Percentiles rank a stretch among this genome's conserved stretches.
These are phyloP conservation scores for Pyrenochaeta sp. DNA, from an alignment of 2,329 filamentous ascomycete genomes.

Conservation along the genomic window DNA sequence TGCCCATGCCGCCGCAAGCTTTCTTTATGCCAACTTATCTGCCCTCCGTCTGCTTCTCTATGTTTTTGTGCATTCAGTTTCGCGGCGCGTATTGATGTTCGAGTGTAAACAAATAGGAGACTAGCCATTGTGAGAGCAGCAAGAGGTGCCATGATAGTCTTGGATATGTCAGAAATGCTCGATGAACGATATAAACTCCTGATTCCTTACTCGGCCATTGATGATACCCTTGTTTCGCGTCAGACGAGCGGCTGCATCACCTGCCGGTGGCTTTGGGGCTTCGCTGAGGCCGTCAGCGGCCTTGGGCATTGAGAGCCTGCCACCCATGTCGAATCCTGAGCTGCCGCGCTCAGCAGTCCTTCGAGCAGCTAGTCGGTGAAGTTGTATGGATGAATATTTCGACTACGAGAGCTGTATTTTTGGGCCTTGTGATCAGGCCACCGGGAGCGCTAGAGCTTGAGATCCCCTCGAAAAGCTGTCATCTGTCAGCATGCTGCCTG, in stretches of 20 bases:
- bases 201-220: slow-evolving; percentile 42
- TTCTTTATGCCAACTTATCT: slow-evolving; percentile 63
- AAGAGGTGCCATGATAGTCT: slow-evolving; percentile 66
- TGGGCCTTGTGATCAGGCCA: background rate
- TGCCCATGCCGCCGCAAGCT: slow-evolving; percentile 61
- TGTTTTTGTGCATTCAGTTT: slow-evolving; percentile 69
- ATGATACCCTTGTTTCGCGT: slow-evolving; percentile 41
- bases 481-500: slow-evolving; percentile 17
- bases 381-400: background rate
- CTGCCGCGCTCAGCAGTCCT: no score
- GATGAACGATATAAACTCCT: background rate
- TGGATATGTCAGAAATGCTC: slow-evolving; percentile 3
- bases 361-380: no score
- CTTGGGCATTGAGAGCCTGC: slow-evolving; percentile 55
- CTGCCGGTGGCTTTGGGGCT: slow-evolving; percentile 45
- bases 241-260: slow-evolving; percentile 39
- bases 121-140: slow-evolving; percentile 69
- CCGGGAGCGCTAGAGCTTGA: background rate
- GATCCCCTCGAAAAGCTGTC: no score
- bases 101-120: slow-evolving; percentile 67
- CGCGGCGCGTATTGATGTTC: slow-evolving; percentile 70
- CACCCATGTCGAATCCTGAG: slow-evolving; percentile 52
- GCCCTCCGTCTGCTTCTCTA: slow-evolving; percentile 64
- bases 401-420: background rate
- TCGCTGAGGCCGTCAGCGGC: slow-evolving; percentile 54